These are phyloP conservation scores for Claviceps citrina DNA, from an alignment of 2,329 filamentous ascomycete genomes.

Conservation along the genomic window DNA sequence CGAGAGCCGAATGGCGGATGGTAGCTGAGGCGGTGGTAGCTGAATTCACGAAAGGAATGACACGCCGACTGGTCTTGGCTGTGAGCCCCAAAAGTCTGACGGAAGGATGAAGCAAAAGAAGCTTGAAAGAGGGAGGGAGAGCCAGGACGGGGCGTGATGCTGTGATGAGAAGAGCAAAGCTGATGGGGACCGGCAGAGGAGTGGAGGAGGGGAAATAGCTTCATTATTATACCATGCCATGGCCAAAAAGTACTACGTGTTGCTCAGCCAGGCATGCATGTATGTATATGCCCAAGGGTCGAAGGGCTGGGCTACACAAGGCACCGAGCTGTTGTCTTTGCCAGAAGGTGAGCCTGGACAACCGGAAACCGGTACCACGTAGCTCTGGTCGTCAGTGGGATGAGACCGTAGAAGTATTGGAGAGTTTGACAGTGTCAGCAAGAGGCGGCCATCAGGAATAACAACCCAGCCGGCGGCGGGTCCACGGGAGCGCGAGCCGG, in stretches of 20 bases:
- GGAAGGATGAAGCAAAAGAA: not conserved
- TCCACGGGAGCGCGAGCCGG: not conserved
- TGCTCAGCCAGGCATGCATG: not conserved
- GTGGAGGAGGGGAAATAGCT: not conserved
- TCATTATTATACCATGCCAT: conserved; percentile 2
- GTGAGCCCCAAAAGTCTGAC: not conserved
- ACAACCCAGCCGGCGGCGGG: no score
- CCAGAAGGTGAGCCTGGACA: not conserved
- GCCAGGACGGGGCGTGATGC: conserved; percentile 2
- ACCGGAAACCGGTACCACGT: not conserved
- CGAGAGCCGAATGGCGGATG: not conserved
- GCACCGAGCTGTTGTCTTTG: not conserved
- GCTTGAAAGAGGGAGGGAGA: not conserved
- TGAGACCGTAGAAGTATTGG: no score
- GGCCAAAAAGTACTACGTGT: not conserved
- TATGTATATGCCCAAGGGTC: no score
- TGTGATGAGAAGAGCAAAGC: not conserved
- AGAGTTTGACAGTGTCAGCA: not conserved
- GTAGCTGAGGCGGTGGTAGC: no score
- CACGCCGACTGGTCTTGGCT: conserved; percentile 1
- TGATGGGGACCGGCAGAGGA: not conserved
- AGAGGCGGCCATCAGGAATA: not conserved
- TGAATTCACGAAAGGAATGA: conserved; percentile 5
- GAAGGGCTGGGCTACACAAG: not conserved
- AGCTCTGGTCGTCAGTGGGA: not conserved